Evolutionary conservation across 495 filamentous ascomycete species (phyloP).

Genomic region (Viridothelium virens): DNA sequence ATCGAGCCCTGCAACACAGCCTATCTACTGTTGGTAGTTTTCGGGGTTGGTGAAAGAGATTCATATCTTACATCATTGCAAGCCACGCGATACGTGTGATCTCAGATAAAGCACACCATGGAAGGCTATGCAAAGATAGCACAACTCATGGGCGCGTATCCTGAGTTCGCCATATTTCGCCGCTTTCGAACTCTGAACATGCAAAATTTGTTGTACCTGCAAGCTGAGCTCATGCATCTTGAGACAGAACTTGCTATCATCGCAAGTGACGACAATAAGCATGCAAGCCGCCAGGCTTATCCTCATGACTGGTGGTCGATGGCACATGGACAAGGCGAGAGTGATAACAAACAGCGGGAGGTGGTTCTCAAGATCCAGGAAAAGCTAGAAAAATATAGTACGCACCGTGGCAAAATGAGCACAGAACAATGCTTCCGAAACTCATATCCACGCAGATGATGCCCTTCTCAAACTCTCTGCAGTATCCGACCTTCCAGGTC

Average conservation of each 20-base stretch:
- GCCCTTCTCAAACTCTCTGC: not conserved
- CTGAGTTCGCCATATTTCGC: slow-evolving; percentile 16
- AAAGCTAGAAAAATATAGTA: not conserved
- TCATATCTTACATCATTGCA: too few relatives aligned
- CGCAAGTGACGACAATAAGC: not conserved
- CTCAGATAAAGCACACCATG: not conserved
- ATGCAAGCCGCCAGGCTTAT: not conserved
- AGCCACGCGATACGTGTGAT: not conserved
- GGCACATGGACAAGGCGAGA: not conserved
- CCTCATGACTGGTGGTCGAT: not conserved
- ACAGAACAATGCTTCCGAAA: not conserved
- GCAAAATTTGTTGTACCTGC: slow-evolving; percentile 13
- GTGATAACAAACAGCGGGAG: not conserved
- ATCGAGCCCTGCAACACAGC: not conserved
- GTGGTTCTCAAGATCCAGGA: not conserved
- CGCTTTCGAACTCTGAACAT: slow-evolving; percentile 17
- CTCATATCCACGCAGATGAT: not conserved
- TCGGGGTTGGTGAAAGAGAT: too few relatives aligned
- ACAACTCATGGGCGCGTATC: not conserved
- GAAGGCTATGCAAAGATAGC: not conserved
- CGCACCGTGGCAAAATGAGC: not conserved
- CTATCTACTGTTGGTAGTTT: not conserved
- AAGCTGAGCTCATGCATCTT: slow-evolving; percentile 16
- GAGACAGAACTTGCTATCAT: slow-evolving; percentile 5
- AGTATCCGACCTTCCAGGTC: not conserved